Percentiles rank a stretch among this genome's conserved stretches.
Conservation (phyloP, 2,329 filamentous ascomycete species). For the Tolypocladium inflatum region DNA sequence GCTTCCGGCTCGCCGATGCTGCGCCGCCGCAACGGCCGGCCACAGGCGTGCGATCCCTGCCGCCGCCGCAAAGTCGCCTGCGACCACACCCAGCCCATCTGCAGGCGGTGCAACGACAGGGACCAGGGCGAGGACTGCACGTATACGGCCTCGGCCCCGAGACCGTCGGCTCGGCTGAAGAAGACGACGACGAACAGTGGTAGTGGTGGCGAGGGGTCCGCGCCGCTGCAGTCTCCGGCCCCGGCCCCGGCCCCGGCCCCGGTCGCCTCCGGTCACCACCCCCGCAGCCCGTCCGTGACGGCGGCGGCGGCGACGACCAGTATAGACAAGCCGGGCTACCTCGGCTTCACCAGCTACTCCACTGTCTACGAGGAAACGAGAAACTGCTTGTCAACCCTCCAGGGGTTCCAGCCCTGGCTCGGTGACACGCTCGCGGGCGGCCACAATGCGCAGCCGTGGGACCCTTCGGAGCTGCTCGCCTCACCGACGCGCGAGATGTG, state of each 20-base stretch:
- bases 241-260: constrained; percentile 1
- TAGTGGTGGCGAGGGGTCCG: neutral
- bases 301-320: neutral
- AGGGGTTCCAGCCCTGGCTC: constrained; percentile 8
- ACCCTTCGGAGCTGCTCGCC: neutral
- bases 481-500: constrained; percentile 13
- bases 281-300: neutral
- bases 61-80: constrained; percentile 15
- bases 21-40: neutral
- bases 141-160: neutral
- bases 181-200: neutral
- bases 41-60: constrained; percentile 6
- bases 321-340: constrained; percentile 22
- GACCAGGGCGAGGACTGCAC: constrained; percentile 1
- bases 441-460: neutral
- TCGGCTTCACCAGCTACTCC: constrained; percentile 35
- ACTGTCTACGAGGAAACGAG: constrained; percentile 32
- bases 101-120: constrained; percentile 18
- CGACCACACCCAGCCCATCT: constrained; percentile 25
- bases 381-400: constrained; percentile 24
- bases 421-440: neutral
- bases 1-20: neutral
- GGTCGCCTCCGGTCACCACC: constrained; percentile 2
- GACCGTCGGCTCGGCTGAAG: neutral
- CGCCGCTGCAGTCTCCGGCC: neutral